These are phyloP conservation scores for Penicillium psychrofluorescens DNA, from an alignment of 495 filamentous ascomycete genomes.

Conservation along the genomic window DNA sequence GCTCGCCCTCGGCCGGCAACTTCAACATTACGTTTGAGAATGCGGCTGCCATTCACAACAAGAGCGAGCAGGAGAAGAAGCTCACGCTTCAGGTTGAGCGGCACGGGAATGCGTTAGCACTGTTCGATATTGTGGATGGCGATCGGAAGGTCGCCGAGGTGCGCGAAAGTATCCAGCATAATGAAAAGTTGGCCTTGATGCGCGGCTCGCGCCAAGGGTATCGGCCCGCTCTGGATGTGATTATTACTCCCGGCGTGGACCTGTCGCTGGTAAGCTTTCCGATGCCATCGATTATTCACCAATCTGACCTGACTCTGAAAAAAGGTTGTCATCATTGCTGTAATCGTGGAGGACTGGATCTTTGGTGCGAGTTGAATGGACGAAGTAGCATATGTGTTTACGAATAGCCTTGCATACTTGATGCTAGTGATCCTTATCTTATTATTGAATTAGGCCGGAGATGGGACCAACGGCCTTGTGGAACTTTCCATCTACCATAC, in stretches of 20 bases:
- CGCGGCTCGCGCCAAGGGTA: slow-evolving; percentile 1
- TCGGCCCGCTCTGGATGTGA: slow-evolving; percentile 13
- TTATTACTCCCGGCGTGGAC: slow-evolving; percentile 13
- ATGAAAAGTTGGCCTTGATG: slow-evolving; percentile 11
- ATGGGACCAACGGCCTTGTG: neutral
- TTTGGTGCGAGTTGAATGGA: slow-evolving; percentile 1
- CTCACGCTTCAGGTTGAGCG: neutral
- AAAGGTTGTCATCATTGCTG: slow-evolving; percentile 6
- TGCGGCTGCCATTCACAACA: too few relatives aligned
- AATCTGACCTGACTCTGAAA: neutral
- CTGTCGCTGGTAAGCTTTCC: slow-evolving; percentile 9
- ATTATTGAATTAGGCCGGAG: neutral
- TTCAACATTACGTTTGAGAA: too few relatives aligned
- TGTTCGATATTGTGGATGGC: slow-evolving; percentile 16
- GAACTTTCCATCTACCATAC: too few relatives aligned
- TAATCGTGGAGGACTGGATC: slow-evolving; percentile 10
- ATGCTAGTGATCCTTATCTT: neutral
- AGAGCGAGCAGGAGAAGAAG: too few relatives aligned
- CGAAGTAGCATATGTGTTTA: too few relatives aligned
- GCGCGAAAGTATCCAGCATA: slow-evolving; percentile 14
- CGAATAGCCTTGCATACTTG: neutral
- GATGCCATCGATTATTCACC: neutral
- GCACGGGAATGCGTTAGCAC: slow-evolving; percentile 8
- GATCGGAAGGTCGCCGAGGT: slow-evolving; percentile 15
- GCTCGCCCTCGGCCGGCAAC: too few relatives aligned